A percentile compares a stretch with the other conserved stretches of the same genome.
Evolutionary conservation across 106 monocot species (phyloP).

Genomic region (Dioscorea alata): DNA sequence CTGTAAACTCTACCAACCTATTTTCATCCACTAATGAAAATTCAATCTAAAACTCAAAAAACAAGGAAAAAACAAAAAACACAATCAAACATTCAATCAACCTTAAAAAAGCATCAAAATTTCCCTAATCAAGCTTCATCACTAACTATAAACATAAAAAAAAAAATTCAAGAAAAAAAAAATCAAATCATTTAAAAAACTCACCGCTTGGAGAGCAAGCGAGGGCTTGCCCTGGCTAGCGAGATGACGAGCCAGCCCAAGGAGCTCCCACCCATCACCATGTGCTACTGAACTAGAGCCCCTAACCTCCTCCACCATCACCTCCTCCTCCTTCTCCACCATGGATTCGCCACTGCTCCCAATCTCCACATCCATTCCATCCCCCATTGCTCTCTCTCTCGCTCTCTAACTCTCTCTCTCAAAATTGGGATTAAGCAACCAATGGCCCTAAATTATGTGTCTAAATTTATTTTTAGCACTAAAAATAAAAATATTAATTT

Average conservation of each 20-base stretch:
- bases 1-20: no score
- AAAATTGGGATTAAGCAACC: no score
- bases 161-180: neutral
- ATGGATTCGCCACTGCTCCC: neutral
- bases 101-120: no score
- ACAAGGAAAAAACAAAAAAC: no score
- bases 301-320: neutral
- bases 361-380: neutral
- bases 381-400: neutral
- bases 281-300: neutral
- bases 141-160: no score
- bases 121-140: no score
- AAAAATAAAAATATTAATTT: no score
- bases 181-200: neutral
- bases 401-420: neutral
- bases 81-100: no score
- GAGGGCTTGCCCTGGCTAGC: slow-evolving; percentile 73
- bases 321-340: neutral
- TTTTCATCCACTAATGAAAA: no score
- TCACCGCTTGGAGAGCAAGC: slow-evolving; percentile 68
- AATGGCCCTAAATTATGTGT: no score
- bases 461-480: no score
- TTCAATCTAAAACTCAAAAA: no score
- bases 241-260: slow-evolving; percentile 52
- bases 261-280: slow-evolving; percentile 29